Base-by-base conservation (phyloP, 352 stramenopile species). In the Pilasporangium apinafurcum region DNA sequence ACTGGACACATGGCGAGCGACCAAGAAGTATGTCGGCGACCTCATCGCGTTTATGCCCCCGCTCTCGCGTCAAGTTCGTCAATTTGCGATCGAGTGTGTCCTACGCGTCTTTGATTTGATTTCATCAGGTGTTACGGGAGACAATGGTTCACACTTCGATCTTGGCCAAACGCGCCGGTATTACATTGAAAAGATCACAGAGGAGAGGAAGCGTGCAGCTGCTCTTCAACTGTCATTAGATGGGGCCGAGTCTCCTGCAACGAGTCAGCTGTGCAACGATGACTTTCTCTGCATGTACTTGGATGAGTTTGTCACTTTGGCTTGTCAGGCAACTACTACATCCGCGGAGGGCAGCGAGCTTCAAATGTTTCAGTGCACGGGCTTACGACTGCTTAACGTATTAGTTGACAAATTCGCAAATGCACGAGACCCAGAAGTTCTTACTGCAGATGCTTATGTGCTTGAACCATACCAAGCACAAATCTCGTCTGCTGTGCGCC, bases 281-380 rank as follows among this genome's bases (percentile, higher is more conserved):
- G 87, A 94, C 44, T 94, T 86, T 48, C 38, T 94, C 13, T 85
- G 76, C 39, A 86, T 94, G 76, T 94, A 92, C 53, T 26, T 94
- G 47, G 83, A 94, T 35, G 83, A 94, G 65, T 86, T 94, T 44
- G 69, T 94, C 14, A 92, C 83, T 0, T 62, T 94, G 18, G 67
- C 79, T 4, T 94, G 83, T 34, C 78, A 94, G 26, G 73, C 83
- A 8, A 62, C 78, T 9, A 90, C 78, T 0, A 65, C 77, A 8
- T 91, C 78, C 4, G 62, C 64, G 8, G 76, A 90, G 48, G 66
- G 70, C 6, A 67, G 78, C 20, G 83, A 94, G 47, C 54, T 92
- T 1, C 65, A 84, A 25, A 82, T 86, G 44, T 86, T 92, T 36
- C 83, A 94, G 39, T 83, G 66, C 32, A 56, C 67, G 28, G 83